Base-by-base conservation (phyloP, 768 basidiomycete genomes). In the Gelatoporia subvermispora region DNA sequence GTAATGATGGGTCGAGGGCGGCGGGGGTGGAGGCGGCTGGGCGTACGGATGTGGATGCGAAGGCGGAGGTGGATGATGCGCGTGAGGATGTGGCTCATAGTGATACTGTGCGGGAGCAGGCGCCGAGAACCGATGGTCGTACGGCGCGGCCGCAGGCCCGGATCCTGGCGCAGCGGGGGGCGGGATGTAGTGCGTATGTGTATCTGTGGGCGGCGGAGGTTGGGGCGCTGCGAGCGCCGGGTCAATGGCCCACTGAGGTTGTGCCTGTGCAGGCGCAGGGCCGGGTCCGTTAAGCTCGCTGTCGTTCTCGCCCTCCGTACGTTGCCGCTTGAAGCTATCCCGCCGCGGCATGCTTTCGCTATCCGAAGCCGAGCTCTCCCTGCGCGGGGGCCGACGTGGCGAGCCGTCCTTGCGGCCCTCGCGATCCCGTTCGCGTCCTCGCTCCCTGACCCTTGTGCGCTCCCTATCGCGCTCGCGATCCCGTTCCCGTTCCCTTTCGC, bases 1-100 rank as follows among this genome's bases (percentile, higher is more conserved):
- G 39, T 61, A 62, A 24, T 63, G 60, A 45, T 65, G 61, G 8
- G 57, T 60, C 10, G 63, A 44, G 17, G 67, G 65, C 7, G 66
- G 53, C 25, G 53, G 45, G 1, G 57, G 45, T 34, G 28, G 28
- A 13, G 28, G 28, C 28, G 28, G 21, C 2, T 54, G 28, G 21
- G 55, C 38, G 21, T 61, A 61, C 35, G 63, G 58, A 49, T 63
- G 59, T 4, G 52, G 56, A 8, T 59, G 49, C n/a, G 45, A 21
- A 8, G 49, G 48, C 1, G 53, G 38, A 11, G 62, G 49, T 11
- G 45, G 28, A 15, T 67, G 53, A 11, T 67, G 52, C 5, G 48
- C 44, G 35, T 53, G 53, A n/a, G 68, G 55, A 9, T 31, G 28
- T 31, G 5, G 28, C 13, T 59, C 60, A 39, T 61, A 61, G 24